phyloP scores from a whole-genome alignment of 495 filamentous ascomycete genomes.

The Amphirosellinia nigrospora region DNA sequence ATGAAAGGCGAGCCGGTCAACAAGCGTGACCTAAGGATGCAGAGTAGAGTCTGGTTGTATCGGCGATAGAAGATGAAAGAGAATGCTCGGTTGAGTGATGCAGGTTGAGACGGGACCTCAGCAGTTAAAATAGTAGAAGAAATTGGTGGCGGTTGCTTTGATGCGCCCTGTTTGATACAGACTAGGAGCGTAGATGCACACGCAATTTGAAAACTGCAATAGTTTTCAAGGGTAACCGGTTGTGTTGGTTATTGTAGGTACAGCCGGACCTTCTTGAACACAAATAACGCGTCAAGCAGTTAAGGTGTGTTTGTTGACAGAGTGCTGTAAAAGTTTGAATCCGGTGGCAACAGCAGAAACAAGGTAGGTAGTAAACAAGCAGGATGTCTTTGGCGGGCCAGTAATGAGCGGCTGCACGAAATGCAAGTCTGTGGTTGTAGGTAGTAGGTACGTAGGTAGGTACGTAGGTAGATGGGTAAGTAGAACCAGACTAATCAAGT shows the following conservation, averaged over 20 bases:
- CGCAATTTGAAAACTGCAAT: constrained; percentile 1
- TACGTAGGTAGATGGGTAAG: no score
- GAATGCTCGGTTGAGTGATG: not conserved
- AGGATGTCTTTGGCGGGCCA: not conserved
- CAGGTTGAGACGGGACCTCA: not conserved
- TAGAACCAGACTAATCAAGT: constrained; percentile 21
- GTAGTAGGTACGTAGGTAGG: not conserved
- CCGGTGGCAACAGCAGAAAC: not conserved
- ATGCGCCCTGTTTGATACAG: not conserved
- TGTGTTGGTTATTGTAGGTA: not conserved
- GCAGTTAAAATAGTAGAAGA: not conserved
- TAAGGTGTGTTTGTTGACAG: not conserved
- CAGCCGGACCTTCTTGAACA: not conserved
- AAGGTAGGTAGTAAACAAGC: not conserved
- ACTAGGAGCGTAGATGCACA: not conserved
- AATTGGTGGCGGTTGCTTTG: not conserved
- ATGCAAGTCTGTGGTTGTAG: not conserved
- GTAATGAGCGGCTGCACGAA: not conserved
- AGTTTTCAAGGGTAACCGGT: not conserved
- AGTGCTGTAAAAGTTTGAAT: not conserved
- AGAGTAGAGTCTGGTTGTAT: not conserved
- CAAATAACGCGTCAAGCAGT: not conserved
- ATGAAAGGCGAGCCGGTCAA: not conserved
- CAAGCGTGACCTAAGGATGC: not conserved
- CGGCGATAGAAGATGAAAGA: constrained; percentile 1